These are phyloP conservation scores for Crithidia acanthocephali DNA, from an alignment of 208 protist genomes.

Conservation along the genomic window DNA sequence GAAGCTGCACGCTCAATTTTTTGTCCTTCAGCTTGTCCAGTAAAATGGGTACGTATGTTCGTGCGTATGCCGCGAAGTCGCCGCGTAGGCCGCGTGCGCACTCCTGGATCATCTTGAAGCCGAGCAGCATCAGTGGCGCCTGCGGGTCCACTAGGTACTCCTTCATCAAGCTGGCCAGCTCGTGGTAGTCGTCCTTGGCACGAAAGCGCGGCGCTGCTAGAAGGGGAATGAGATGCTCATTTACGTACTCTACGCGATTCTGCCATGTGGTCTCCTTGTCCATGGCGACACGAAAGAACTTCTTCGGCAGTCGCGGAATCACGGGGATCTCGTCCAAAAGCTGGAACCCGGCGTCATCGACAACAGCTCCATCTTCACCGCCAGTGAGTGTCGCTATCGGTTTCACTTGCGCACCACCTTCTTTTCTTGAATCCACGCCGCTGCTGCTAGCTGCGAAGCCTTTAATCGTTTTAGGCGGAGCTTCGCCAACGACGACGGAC, in stretches of 20 bases:
- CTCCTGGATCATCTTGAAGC: conserved; percentile 88
- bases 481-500: conserved; percentile 35
- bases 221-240: conserved; percentile 64
- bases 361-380: conserved; percentile 18
- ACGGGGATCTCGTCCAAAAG: conserved; percentile 67
- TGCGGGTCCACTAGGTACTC: conserved; percentile 82
- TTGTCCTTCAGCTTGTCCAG: conserved; percentile 94
- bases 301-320: conserved; percentile 64
- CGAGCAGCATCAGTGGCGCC: conserved; percentile 83
- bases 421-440: neutral
- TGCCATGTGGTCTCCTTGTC: conserved; percentile 85
- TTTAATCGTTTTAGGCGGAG: conserved; percentile 36
- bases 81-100: conserved; percentile 65
- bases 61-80: conserved; percentile 58
- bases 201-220: conserved; percentile 64
- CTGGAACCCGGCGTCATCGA: conserved; percentile 62
- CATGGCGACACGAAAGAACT: conserved; percentile 72
- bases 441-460: neutral
- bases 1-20: conserved; percentile 83
- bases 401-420: neutral
- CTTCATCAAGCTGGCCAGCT: conserved; percentile 72
- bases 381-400: conserved; percentile 33
- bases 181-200: conserved; percentile 86
- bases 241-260: conserved; percentile 72
- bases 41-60: conserved; percentile 52